Conservation (phyloP, 2,329 filamentous ascomycete species). For the Ophiostoma triangulosporum region DNA sequence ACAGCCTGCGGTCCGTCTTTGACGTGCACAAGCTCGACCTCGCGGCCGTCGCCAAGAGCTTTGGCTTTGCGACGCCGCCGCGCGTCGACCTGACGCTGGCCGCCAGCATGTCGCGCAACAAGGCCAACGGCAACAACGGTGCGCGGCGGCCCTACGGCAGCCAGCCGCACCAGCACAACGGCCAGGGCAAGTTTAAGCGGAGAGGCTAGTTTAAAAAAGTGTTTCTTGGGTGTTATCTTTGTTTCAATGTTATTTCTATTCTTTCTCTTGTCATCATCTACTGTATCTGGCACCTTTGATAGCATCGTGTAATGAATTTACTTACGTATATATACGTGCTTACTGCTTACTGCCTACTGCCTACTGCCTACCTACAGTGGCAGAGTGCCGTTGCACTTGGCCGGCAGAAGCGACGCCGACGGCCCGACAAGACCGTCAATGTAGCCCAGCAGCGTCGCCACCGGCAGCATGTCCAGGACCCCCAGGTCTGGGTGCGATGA, state of each 20-base stretch:
- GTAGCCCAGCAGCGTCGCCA: slow-evolving; percentile 51
- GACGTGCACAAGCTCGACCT: slow-evolving; percentile 73
- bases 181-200: slow-evolving; percentile 12
- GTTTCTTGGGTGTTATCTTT: not conserved
- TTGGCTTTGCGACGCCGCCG: slow-evolving; percentile 66
- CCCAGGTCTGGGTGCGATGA: slow-evolving; percentile 60
- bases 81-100: slow-evolving; percentile 68
- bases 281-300: not conserved
- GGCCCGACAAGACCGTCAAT: slow-evolving; percentile 57
- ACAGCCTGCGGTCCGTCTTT: slow-evolving; percentile 70
- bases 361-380: slow-evolving; percentile 1
- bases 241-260: not conserved
- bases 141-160: slow-evolving; percentile 58
- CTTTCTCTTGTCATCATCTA: not conserved
- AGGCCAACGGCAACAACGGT: slow-evolving; percentile 34
- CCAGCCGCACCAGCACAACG: slow-evolving; percentile 48
- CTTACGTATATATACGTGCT: not conserved
- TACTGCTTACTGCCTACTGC: not conserved
- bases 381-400: slow-evolving; percentile 13
- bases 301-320: not conserved
- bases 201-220: not conserved
- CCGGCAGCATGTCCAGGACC: slow-evolving; percentile 54
- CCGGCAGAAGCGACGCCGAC: slow-evolving; percentile 24
- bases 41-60: slow-evolving; percentile 71
- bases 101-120: slow-evolving; percentile 60